Conservation (phyloP, 1,139 yeast species). For the Pichia kudriavzevii region DNA sequence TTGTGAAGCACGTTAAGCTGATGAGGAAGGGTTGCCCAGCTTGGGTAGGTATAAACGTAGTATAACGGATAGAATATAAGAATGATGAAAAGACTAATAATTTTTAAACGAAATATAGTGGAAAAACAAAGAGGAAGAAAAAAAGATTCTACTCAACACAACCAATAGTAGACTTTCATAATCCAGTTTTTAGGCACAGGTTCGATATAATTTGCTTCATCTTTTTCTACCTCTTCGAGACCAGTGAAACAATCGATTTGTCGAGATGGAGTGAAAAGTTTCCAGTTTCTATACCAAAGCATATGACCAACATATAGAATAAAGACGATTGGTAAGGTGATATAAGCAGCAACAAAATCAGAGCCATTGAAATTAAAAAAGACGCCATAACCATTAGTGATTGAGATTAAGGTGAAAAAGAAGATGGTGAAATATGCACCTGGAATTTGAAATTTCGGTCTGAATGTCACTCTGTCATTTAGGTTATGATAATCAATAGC, state of each 20-base stretch:
- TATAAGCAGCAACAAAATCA: slow-evolving; percentile 52
- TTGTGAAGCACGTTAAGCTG: too few species aligned
- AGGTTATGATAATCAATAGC: slow-evolving; percentile 39
- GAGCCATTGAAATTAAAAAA: slow-evolving; percentile 41
- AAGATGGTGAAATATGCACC: slow-evolving; percentile 39
- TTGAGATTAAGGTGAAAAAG: slow-evolving; percentile 37
- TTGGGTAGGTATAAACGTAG: too few species aligned
- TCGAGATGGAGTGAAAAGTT: slow-evolving; percentile 32
- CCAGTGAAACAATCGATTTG: slow-evolving; percentile 41
- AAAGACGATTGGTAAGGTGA: slow-evolving; percentile 49
- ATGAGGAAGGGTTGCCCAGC: too few species aligned
- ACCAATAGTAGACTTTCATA: slow-evolving; percentile 35
- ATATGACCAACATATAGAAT: slow-evolving; percentile 36
- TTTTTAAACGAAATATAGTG: too few species aligned
- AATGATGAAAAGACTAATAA: too few species aligned
- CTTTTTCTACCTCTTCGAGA: slow-evolving; percentile 36
- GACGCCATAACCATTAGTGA: slow-evolving; percentile 48
- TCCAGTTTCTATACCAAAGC: slow-evolving; percentile 29
- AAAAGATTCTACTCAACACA: slow-evolving; percentile 18
- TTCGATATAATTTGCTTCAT: slow-evolving; percentile 30
- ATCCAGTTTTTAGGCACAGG: slow-evolving; percentile 31
- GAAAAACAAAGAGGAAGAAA: too few species aligned
- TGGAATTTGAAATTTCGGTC: slow-evolving; percentile 36
- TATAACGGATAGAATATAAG: too few species aligned
- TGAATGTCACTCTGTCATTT: slow-evolving; percentile 40